These are phyloP conservation scores for Ophryocystis elektroscirrha DNA, from an alignment of 169 alveolate genomes.

Conservation along the genomic window DNA sequence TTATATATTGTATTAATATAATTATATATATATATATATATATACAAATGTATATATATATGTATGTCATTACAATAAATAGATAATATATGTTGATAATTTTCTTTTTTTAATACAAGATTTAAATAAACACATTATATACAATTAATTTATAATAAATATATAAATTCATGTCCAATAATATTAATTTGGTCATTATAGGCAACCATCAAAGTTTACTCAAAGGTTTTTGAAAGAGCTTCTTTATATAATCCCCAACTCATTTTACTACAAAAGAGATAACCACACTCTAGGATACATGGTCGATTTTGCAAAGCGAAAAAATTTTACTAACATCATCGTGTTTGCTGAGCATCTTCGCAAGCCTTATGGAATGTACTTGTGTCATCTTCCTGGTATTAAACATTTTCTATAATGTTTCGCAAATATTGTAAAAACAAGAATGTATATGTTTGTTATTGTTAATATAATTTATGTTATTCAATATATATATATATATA, in stretches of 20 bases:
- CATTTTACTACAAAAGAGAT: slow-evolving; percentile 11
- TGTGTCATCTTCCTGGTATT: slow-evolving; percentile 14
- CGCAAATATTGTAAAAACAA: background rate
- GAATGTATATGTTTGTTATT: background rate
- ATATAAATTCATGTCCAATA: background rate
- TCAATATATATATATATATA: background rate
- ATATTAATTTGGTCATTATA: background rate
- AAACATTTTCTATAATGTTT: background rate
- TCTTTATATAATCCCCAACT: slow-evolving; percentile 9
- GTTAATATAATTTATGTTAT: too few relatives aligned
- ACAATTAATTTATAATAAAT: background rate
- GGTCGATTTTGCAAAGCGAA: slow-evolving; percentile 7
- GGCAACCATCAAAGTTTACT: slow-evolving; percentile 5
- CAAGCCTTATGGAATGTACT: slow-evolving; percentile 10
- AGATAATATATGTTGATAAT: background rate
- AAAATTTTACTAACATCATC: slow-evolving; percentile 9
- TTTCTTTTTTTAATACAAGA: background rate
- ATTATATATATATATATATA: background rate
- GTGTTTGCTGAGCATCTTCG: slow-evolving; percentile 8
- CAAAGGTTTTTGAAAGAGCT: slow-evolving; percentile 11
- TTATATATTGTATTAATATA: too few relatives aligned
- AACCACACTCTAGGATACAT: background rate
- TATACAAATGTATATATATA: background rate
- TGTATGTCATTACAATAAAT: slow-evolving; percentile 2
- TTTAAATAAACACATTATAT: background rate